Conservation (phyloP, 2,329 filamentous ascomycete species). For the Colletotrichum truncatum region DNA sequence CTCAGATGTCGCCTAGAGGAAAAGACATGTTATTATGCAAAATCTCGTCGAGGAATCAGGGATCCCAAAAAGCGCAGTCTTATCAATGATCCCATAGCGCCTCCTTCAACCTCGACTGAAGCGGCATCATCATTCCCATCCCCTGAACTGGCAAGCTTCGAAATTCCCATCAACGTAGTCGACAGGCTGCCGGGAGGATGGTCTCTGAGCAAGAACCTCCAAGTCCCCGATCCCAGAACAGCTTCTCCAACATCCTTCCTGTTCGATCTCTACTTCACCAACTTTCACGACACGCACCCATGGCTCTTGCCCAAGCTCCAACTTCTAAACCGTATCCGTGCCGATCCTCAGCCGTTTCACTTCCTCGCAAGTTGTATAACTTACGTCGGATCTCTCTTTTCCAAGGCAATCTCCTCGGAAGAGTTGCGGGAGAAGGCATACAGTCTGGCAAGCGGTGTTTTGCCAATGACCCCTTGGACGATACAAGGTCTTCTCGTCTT, state of each 20-base stretch:
- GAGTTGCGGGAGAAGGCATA: slow-evolving; percentile 42
- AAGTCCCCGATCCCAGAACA: slow-evolving; percentile 14
- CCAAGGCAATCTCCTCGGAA: slow-evolving; percentile 37
- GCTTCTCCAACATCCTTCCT: slow-evolving; percentile 25
- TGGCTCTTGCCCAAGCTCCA: slow-evolving; percentile 28
- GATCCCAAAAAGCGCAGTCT: slow-evolving; percentile 44
- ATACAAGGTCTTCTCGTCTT: slow-evolving; percentile 43
- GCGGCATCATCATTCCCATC: slow-evolving; percentile 18
- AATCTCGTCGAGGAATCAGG: slow-evolving; percentile 55
- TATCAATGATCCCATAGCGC: slow-evolving; percentile 37
- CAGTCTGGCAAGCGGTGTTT: slow-evolving; percentile 40
- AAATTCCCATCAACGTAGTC: slow-evolving; percentile 30
- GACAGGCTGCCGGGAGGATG: slow-evolving; percentile 36
- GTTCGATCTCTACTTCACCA: slow-evolving; percentile 40
- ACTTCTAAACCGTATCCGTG: slow-evolving; percentile 18
- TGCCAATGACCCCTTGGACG: slow-evolving; percentile 44
- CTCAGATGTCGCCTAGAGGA: slow-evolving; percentile 53
- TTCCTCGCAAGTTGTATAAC: slow-evolving; percentile 44
- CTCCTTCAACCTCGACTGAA: slow-evolving; percentile 9
- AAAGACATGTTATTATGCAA: slow-evolving; percentile 56
- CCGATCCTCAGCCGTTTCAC: slow-evolving; percentile 25
- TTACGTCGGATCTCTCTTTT: slow-evolving; percentile 49
- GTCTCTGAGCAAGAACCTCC: slow-evolving; percentile 31
- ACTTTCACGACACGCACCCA: slow-evolving; percentile 33
- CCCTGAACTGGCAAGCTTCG: slow-evolving; percentile 33